Conservation (phyloP, 164 flowering plant species). For the Liquidambar formosana region DNA sequence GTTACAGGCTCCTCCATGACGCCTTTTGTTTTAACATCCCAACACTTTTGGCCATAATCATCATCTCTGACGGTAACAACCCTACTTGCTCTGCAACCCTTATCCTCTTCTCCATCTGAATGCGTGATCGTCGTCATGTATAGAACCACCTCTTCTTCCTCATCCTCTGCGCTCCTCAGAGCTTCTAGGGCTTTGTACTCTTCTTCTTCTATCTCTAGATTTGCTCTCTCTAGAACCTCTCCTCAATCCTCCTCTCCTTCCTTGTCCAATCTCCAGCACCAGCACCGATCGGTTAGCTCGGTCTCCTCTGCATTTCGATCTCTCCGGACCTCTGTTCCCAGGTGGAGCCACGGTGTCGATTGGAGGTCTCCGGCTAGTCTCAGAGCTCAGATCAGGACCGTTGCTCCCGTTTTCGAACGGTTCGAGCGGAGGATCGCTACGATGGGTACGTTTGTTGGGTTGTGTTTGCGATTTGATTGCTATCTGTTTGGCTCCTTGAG, state of each 20-base stretch:
- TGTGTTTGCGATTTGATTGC: background rate
- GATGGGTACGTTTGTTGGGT: constrained; percentile 52
- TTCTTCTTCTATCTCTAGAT: constrained; percentile 21
- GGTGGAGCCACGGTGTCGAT: constrained; percentile 58
- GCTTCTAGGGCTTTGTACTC: constrained; percentile 36
- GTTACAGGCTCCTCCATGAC: constrained; percentile 8
- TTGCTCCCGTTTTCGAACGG: constrained; percentile 48
- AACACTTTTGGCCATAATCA: background rate
- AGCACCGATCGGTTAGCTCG: constrained; percentile 34
- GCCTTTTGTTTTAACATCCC: background rate
- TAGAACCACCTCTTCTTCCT: constrained; percentile 28
- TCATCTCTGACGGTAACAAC: background rate
- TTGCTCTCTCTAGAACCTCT: constrained; percentile 14
- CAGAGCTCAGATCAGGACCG: constrained; percentile 60
- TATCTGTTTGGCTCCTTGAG: background rate
- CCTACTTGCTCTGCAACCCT: constrained; percentile 7
- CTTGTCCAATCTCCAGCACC: constrained; percentile 1
- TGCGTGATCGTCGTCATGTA: constrained; percentile 46
- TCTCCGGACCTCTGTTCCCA: constrained; percentile 25
- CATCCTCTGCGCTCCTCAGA: constrained; percentile 42
- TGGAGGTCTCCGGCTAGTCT: constrained; percentile 68
- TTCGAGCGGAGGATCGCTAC: constrained; percentile 62
- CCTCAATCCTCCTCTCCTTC: constrained; percentile 15
- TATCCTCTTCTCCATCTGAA: constrained; percentile 19
- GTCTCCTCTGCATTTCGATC: constrained; percentile 26